Percentiles rank a stretch among this genome's conserved stretches.
Conservation (phyloP, 2,329 filamentous ascomycete species). For the Hypoxylon sp. region DNA sequence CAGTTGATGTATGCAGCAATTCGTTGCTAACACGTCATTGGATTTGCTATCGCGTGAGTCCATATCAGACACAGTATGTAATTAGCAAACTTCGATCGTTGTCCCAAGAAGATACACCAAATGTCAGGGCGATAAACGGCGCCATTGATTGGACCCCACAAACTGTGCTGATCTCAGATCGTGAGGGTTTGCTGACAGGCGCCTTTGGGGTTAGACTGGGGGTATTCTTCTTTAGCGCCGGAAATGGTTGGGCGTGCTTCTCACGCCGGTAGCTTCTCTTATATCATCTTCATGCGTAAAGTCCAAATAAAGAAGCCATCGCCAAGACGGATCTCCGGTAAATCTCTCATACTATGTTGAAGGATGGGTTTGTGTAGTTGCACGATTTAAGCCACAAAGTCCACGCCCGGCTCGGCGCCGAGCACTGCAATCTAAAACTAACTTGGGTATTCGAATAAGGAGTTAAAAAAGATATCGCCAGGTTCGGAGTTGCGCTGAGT, state of each 20-base stretch:
- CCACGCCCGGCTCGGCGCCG: constrained; percentile 34
- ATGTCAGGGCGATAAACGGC: no score
- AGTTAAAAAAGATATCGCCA: constrained; percentile 22
- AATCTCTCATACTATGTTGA: constrained; percentile 32
- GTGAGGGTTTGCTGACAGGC: constrained; percentile 14
- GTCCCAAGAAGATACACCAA: no score
- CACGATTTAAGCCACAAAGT: constrained; percentile 24
- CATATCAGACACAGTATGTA: no score
- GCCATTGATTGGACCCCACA: neutral
- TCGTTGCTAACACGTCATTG: no score
- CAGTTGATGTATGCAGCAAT: no score
- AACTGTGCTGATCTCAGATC: constrained; percentile 30
- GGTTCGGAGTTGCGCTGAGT: constrained; percentile 29
- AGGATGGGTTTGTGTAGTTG: constrained; percentile 20
- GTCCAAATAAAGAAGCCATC: constrained; percentile 32
- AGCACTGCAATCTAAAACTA: constrained; percentile 30
- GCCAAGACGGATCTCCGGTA: constrained; percentile 41
- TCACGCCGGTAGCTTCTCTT: constrained; percentile 7
- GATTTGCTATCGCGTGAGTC: no score
- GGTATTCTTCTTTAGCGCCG: constrained; percentile 17
- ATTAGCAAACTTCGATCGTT: no score
- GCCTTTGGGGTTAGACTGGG: constrained; percentile 25
- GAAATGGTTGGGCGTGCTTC: constrained; percentile 11
- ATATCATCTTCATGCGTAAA: constrained; percentile 16
- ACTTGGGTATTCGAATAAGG: constrained; percentile 27